A percentile compares a stretch with the other conserved stretches of the same genome.
phyloP scores from a whole-genome alignment of 768 basidiomycete species.

The Russula sp. region DNA sequence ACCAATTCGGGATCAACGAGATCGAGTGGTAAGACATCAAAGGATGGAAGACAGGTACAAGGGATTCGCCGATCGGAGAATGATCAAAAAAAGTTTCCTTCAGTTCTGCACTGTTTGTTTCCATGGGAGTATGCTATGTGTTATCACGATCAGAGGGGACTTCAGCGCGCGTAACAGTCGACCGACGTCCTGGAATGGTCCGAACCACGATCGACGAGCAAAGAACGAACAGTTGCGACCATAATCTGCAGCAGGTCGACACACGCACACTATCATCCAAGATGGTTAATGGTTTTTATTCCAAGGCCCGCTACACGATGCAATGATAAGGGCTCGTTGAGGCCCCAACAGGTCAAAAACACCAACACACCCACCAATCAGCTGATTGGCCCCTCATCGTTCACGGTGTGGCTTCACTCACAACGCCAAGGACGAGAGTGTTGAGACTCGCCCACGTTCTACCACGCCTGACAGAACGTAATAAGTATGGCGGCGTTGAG shows the following conservation, averaged over 20 bases:
- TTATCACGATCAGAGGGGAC: background rate
- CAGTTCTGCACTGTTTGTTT: conserved; percentile 3
- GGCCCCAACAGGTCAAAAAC: conserved; percentile 33
- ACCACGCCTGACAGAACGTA: conserved; percentile 49
- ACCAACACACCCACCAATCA: conserved; percentile 12
- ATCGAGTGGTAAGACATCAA: conserved; percentile 24
- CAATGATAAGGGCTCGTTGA: conserved; percentile 46
- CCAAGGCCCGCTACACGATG: background rate
- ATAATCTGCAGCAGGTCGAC: too few relatives aligned
- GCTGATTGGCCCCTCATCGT: conserved; percentile 10
- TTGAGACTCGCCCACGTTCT: conserved; percentile 44
- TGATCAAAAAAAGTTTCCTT: too few relatives aligned
- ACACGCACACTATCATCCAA: background rate
- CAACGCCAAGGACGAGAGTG: conserved; percentile 31
- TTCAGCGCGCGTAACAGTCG: background rate
- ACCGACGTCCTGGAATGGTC: background rate
- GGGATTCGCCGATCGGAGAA: too few relatives aligned
- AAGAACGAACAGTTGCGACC: background rate
- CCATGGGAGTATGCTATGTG: background rate
- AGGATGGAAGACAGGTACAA: too few relatives aligned
- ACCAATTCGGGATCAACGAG: conserved; percentile 43
- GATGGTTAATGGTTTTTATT: conserved; percentile 2
- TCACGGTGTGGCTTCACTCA: conserved; percentile 3
- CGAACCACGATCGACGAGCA: conserved; percentile 2
- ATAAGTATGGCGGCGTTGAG: conserved; percentile 67